These are phyloP conservation scores for Trichosporon sp. DNA, from an alignment of 1,284 basidiomycete genomes.

Conservation along the genomic window DNA sequence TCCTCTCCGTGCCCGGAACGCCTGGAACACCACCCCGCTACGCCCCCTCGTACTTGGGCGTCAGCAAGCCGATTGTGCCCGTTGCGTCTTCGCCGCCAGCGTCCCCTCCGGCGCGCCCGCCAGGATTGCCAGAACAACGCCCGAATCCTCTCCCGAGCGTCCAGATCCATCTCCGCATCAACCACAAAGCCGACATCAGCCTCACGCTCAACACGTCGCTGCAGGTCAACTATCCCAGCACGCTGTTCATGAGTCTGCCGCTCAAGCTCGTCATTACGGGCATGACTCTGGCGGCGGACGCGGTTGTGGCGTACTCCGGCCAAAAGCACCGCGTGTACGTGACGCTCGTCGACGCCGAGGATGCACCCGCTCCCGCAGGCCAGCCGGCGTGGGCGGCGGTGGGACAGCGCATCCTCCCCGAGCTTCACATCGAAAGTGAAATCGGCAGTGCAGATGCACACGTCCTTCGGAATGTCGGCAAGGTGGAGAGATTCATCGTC, in stretches of 20 bases:
- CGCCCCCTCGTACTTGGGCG: background rate
- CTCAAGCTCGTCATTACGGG: slow-evolving; percentile 87
- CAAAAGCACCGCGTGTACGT: slow-evolving; percentile 71
- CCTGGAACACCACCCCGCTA: background rate
- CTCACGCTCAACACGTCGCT: slow-evolving; percentile 82
- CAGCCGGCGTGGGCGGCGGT: slow-evolving; percentile 50
- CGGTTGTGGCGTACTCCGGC: slow-evolving; percentile 88
- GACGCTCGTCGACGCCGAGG: slow-evolving; percentile 64
- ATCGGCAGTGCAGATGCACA: slow-evolving; percentile 96
- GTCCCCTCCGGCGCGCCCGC: slow-evolving; percentile 34
- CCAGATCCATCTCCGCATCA: slow-evolving; percentile 51
- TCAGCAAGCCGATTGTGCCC: background rate
- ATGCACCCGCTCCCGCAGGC: background rate
- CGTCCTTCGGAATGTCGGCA: slow-evolving; percentile 91
- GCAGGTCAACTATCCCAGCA: slow-evolving; percentile 91
- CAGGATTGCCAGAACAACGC: slow-evolving; percentile 17
- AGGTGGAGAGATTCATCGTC: slow-evolving; percentile 92
- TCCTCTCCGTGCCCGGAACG: slow-evolving; percentile 7
- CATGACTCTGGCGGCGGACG: slow-evolving; percentile 76
- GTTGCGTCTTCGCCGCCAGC: slow-evolving; percentile 17
- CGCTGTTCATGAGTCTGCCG: slow-evolving; percentile 92
- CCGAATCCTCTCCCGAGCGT: slow-evolving; percentile 42
- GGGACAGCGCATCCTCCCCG: slow-evolving; percentile 79
- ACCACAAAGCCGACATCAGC: slow-evolving; percentile 50
- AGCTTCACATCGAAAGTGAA: slow-evolving; percentile 91